phyloP scores from a whole-genome alignment of 805 yeast species.

The Vanderwaltozyma tropicalis region DNA sequence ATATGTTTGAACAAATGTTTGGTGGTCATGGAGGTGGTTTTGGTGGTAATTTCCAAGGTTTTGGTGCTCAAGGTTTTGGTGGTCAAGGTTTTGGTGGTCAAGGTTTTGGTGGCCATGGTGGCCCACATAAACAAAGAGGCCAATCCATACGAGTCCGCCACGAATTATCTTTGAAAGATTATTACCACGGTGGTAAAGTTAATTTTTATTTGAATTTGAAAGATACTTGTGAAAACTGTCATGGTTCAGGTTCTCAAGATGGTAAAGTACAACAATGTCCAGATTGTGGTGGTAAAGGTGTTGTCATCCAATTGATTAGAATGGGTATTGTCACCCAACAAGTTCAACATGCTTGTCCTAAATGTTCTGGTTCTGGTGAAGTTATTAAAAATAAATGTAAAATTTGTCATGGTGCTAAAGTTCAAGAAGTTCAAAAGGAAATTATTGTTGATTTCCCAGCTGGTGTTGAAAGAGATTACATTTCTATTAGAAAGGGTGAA shows the following conservation, averaged over 20 bases:
- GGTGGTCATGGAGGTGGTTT: conserved; percentile 25
- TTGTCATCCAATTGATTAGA: conserved; percentile 53
- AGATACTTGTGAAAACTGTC: conserved; percentile 65
- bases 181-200: conserved; percentile 56
- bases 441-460: conserved; percentile 55
- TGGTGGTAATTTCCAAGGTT: conserved; percentile 34
- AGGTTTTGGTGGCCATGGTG: conserved; percentile 38
- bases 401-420: conserved; percentile 62
- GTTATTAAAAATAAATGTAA: conserved; percentile 54
- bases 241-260: conserved; percentile 80
- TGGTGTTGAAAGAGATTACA: conserved; percentile 56
- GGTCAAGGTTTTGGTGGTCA: conserved; percentile 28
- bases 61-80: conserved; percentile 32
- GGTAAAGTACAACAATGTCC: conserved; percentile 56
- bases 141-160: conserved; percentile 49
- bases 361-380: conserved; percentile 71
- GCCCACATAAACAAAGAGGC: conserved; percentile 46
- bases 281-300: conserved; percentile 69
- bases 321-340: conserved; percentile 87
- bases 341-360: conserved; percentile 67
- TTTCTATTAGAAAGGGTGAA: conserved; percentile 56
- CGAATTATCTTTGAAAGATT: conserved; percentile 49
- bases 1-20: conserved; percentile 29
- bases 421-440: conserved; percentile 42
- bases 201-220: conserved; percentile 59